phyloP scores from a whole-genome alignment of 345 rosid species.

The Populus euphratica region DNA sequence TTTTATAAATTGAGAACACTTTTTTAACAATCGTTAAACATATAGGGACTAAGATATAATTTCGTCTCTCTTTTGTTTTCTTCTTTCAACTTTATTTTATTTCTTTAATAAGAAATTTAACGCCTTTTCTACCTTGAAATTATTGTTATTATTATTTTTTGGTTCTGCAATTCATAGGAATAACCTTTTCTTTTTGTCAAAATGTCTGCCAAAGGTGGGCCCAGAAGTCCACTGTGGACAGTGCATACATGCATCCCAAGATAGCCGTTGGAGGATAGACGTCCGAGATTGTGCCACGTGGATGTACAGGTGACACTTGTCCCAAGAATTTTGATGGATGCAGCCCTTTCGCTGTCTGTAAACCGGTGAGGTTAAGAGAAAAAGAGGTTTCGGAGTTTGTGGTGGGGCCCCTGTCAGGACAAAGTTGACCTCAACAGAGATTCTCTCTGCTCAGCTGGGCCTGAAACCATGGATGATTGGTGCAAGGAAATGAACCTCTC shows the following conservation, averaged over 20 bases:
- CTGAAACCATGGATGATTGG: background rate
- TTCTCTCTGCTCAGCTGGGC: slow-evolving; percentile 5
- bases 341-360: slow-evolving; percentile 14
- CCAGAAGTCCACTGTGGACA: slow-evolving; percentile 21
- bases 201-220: slow-evolving; percentile 11
- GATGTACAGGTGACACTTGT: slow-evolving; percentile 8
- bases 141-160: background rate
- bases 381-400: background rate
- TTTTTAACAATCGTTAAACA: background rate
- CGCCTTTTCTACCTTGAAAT: background rate
- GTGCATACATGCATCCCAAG: background rate
- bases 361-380: background rate
- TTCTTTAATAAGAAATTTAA: background rate
- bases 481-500: too few relatives aligned
- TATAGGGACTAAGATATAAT: background rate
- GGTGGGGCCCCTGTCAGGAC: slow-evolving; percentile 21
- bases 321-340: slow-evolving; percentile 13
- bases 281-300: slow-evolving; percentile 26
- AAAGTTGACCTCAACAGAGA: slow-evolving; percentile 29
- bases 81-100: background rate
- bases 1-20: background rate
- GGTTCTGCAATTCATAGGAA: background rate
- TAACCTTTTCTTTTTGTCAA: background rate
- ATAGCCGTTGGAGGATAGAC: slow-evolving; percentile 5
- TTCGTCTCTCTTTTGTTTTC: background rate